Percentiles rank a stretch among this genome's conserved stretches.
These are phyloP conservation scores for Aspergillus pseudonomiae DNA, from an alignment of 2,329 filamentous ascomycete genomes.

Conservation along the genomic window DNA sequence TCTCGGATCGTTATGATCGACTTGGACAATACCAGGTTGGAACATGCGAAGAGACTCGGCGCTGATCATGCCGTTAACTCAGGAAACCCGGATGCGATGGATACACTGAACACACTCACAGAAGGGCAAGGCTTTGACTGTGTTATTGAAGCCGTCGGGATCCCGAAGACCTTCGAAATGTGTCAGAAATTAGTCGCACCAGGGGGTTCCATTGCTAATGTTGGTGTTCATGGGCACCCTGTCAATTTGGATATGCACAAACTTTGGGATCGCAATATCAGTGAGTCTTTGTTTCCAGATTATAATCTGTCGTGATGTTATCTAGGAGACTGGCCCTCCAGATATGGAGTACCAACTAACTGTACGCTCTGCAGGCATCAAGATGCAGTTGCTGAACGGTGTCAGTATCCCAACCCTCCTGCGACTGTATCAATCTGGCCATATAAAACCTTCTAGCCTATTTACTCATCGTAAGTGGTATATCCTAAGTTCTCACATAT, in stretches of 20 bases:
- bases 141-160: conserved; percentile 62
- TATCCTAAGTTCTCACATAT: not conserved
- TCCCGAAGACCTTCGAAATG: conserved; percentile 56
- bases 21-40: conserved; percentile 51
- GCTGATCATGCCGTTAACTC: conserved; percentile 52
- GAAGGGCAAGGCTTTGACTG: conserved; percentile 58
- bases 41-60: conserved; percentile 52
- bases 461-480: conserved; percentile 48
- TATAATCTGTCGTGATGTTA: too few relatives aligned
- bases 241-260: conserved; percentile 57
- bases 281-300: conserved; percentile 35
- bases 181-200: conserved; percentile 58
- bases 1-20: conserved; percentile 57
- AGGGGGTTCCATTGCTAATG: conserved; percentile 59
- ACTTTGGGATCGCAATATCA: conserved; percentile 59
- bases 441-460: conserved; percentile 46
- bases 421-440: conserved; percentile 48
- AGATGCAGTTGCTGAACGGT: conserved; percentile 53
- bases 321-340: not conserved
- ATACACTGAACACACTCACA: conserved; percentile 48
- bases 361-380: conserved; percentile 40
- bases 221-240: conserved; percentile 61
- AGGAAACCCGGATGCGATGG: conserved; percentile 37
- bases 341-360: not conserved
- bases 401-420: conserved; percentile 54